These are phyloP conservation scores for Plasmodium adleri DNA, from an alignment of 169 alveolate species.

Conservation along the genomic window DNA sequence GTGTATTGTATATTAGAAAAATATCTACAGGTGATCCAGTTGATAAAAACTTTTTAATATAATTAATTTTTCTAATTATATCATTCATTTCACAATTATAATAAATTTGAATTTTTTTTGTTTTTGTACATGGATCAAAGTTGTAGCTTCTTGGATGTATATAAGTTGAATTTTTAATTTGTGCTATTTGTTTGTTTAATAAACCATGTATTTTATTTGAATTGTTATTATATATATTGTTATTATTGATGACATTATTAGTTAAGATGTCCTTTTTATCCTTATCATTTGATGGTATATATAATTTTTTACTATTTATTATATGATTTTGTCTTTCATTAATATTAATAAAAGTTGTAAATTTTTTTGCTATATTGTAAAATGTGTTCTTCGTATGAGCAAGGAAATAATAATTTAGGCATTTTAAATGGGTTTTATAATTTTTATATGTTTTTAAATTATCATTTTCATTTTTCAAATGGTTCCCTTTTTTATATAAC, in stretches of 20 bases:
- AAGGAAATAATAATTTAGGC: no score
- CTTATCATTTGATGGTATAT: neutral
- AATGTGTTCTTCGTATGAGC: no score
- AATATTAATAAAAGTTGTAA: no score
- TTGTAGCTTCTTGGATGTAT: conserved; percentile 13
- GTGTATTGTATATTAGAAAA: conserved; percentile 30
- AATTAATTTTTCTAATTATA: conserved; percentile 40
- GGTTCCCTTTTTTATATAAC: no score
- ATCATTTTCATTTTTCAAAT: no score
- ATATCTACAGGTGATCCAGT: conserved; percentile 64
- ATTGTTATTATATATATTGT: neutral
- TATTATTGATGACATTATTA: neutral
- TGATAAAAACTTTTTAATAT: conserved; percentile 44
- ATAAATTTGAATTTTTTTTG: conserved; percentile 66
- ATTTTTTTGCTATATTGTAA: no score
- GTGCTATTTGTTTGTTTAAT: neutral
- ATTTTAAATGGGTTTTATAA: no score
- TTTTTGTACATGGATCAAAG: conserved; percentile 55
- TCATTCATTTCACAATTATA: conserved; percentile 67
- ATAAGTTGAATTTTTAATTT: neutral
- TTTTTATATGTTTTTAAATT: no score
- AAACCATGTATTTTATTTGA: neutral
- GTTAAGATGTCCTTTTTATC: neutral
- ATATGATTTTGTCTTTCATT: neutral
- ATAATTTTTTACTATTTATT: neutral